Base-by-base conservation (phyloP, 306 rosid genomes). In the Cercis canadensis region DNA sequence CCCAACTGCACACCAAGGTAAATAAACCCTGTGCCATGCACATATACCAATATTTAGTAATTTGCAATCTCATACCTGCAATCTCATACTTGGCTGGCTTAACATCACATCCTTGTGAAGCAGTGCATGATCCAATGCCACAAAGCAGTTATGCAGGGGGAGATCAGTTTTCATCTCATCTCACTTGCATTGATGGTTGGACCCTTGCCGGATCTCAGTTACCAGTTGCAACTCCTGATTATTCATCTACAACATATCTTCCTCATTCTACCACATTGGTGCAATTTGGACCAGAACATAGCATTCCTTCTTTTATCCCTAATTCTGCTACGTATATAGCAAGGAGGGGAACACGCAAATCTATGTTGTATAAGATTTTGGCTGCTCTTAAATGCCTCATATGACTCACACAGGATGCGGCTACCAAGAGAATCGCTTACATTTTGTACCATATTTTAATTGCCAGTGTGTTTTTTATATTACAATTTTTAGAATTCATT, bases 1-100 rank as follows among this genome's bases (percentile, higher is more conserved):
- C 14, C 57, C 67, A 24, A 7, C 63, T 72, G 2, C 37, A 32
- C 69, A 18, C 10, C 81, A 79, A 80, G 88, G 94, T 90, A 80
- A 24, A 24, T 24, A 24, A 36, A n/a, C n/a, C n/a, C n/a, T n/a
- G n/a, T n/a, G n/a, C n/a, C n/a, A n/a, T n/a, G n/a, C n/a, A n/a
- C n/a, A n/a, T n/a, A n/a, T n/a, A n/a, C n/a, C n/a, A n/a, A n/a
- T n/a, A n/a, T n/a, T n/a, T n/a, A n/a, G n/a, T n/a, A n/a, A n/a
- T n/a, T n/a, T n/a, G n/a, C n/a, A n/a, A n/a, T n/a, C n/a, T n/a
- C n/a, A n/a, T n/a, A n/a, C n/a, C n/a, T n/a, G n/a, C n/a, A n/a
- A n/a, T n/a, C n/a, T n/a, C n/a, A n/a, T n/a, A n/a, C n/a, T n/a
- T n/a, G n/a, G n/a, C n/a, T n/a, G n/a, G 64, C 29, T 15, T 83